A percentile compares a stretch with the other conserved stretches of the same genome.
phyloP scores from a whole-genome alignment of 2,329 filamentous ascomycete species.

The Talaromyces amestolkiae region DNA sequence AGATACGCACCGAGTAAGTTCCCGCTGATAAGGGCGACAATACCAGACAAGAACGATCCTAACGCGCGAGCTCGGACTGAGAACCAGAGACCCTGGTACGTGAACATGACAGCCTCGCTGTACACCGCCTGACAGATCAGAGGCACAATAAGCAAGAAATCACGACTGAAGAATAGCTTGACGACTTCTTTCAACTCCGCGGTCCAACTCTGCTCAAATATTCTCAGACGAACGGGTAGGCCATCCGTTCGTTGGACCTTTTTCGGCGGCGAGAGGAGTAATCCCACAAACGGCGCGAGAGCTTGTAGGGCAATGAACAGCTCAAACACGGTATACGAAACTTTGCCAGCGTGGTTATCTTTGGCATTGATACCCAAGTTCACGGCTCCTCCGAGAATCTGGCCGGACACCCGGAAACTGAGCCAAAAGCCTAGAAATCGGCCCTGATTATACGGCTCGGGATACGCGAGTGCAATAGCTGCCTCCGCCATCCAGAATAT shows the following conservation, averaged over 20 bases:
- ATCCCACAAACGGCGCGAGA: constrained; percentile 60
- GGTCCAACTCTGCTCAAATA: constrained; percentile 53
- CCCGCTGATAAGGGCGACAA: constrained; percentile 63
- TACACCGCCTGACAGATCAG: constrained; percentile 71
- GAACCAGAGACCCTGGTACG: constrained; percentile 67
- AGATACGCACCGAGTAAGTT: constrained; percentile 66
- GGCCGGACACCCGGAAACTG: constrained; percentile 59
- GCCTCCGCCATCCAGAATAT: constrained; percentile 75
- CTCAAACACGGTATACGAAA: constrained; percentile 67
- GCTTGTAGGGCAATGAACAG: constrained; percentile 71
- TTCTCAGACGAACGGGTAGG: constrained; percentile 58
- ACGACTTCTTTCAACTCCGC: constrained; percentile 60
- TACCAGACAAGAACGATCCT: constrained; percentile 67
- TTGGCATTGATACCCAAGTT: constrained; percentile 65
- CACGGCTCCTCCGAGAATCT: constrained; percentile 70
- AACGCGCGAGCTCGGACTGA: constrained; percentile 66
- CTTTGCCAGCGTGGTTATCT: constrained; percentile 58
- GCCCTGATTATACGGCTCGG: constrained; percentile 66
- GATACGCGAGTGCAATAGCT: constrained; percentile 69
- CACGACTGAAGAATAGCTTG: constrained; percentile 58
- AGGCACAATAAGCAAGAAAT: constrained; percentile 63
- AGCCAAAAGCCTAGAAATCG: constrained; percentile 68
- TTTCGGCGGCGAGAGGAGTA: constrained; percentile 60
- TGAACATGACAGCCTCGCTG: constrained; percentile 69
- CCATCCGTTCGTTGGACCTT: constrained; percentile 67